These are phyloP conservation scores for Solanum pimpinellifolium DNA, from an alignment of 257 asterid genomes.

Conservation along the genomic window DNA sequence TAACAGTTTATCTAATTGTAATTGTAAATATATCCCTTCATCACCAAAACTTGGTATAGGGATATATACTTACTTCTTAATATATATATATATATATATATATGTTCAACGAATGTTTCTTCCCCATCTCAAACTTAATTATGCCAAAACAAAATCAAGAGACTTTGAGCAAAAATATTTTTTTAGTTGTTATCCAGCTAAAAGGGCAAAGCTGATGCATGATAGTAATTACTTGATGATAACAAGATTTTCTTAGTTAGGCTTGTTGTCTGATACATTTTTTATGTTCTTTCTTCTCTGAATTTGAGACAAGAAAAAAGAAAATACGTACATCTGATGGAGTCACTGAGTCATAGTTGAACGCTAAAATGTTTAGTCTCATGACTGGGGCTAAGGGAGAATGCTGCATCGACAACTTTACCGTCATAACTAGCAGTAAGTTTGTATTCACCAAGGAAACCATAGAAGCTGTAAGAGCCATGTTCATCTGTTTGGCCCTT, in stretches of 20 bases:
- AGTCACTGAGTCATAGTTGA: slow-evolving; percentile 4
- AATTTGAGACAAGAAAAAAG: not conserved
- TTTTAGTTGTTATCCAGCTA: not conserved
- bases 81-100: not conserved
- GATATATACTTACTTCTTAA: not conserved
- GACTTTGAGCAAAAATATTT: not conserved
- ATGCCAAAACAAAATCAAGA: not conserved
- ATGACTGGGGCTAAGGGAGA: slow-evolving; percentile 25
- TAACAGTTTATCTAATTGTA: not conserved
- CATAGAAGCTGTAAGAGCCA: slow-evolving; percentile 36
- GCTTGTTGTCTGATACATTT: not conserved
- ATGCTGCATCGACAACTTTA: slow-evolving; percentile 12
- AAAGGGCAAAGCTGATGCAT: not conserved
- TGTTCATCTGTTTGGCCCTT: slow-evolving; percentile 29
- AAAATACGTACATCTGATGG: not conserved
- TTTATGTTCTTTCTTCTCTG: not conserved
- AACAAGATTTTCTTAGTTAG: not conserved
- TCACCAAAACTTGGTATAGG: not conserved
- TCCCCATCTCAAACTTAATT: not conserved
- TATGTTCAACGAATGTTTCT: not conserved
- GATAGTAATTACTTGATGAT: not conserved
- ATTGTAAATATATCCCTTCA: not conserved
- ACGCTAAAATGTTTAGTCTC: slow-evolving; percentile 32
- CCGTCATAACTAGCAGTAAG: slow-evolving; percentile 10
- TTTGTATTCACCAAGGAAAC: slow-evolving; percentile 43